Evolutionary conservation across 2,329 filamentous ascomycete species (phyloP), one percentile per base, ranked within the genome.

Genomic region (Scedosporium dehoogii): DNA sequence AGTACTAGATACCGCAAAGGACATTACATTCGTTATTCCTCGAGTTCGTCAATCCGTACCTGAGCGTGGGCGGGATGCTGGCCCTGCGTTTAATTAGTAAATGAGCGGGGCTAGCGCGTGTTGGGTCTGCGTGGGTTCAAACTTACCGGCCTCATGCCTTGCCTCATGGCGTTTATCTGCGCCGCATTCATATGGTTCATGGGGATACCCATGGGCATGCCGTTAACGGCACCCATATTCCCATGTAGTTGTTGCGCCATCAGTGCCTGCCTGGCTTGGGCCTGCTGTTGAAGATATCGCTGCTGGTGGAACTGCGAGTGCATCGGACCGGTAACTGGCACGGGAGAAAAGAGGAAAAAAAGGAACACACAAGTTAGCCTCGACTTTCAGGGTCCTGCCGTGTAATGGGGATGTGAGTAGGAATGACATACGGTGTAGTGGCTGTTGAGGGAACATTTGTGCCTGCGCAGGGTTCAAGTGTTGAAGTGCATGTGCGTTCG

Each of bases 401-500:
- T 55, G 18, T 55, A 23, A 55, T 23, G 21, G 48, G n/a, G 18
- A 23, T 55, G 51, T 29, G 18, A 55, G 51, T 27, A 9, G 44
- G 23, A 33, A 59, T 18, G n/a, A 62, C 60, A 25, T 56, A 62
- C 60, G 23, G 21, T 60, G 48, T 51, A 62, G 25, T 59, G 81
- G 78, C 56, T 79, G 78, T 65, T 84, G 82, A 63, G 83, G 84
- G 64, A 85, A 80, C 71, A 86, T 76, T 66, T 85, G 83, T 64
- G 77, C 76, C 69, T 82, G 80, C 60, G 76, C 79, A 51, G 88
- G 87, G 70, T 80, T 89, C 61, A 92, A 72, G 71, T 92, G 89
- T 70, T 88, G 86, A 68, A 92, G 75, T 18, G 86, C 86, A 74
- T 91, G 88, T 64, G 84, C 82, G 73, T 85, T 88, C 63, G 84